Conservation (phyloP, 2,329 filamentous ascomycete species). For the Sarocladium kiliense region DNA sequence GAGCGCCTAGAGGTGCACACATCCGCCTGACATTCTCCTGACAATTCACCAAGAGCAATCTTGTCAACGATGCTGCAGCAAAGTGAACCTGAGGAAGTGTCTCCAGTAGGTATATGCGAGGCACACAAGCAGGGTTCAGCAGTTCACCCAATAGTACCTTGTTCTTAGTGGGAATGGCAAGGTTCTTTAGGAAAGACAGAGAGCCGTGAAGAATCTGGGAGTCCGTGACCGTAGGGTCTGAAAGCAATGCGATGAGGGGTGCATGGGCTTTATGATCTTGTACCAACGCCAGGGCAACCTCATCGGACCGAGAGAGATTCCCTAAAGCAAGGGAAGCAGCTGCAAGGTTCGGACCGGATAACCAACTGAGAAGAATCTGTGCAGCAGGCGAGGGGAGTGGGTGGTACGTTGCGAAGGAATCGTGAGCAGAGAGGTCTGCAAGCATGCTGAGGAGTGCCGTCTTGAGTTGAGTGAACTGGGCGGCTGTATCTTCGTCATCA, state of each 20-base stretch:
- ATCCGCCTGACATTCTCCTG: slow-evolving; percentile 46
- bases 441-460: slow-evolving; percentile 45
- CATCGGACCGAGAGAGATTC: slow-evolving; percentile 57
- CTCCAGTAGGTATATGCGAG: slow-evolving; percentile 49
- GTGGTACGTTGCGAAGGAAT: slow-evolving; percentile 37
- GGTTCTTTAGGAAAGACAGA: slow-evolving; percentile 59
- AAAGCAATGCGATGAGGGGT: slow-evolving; percentile 41
- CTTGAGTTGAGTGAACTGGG: slow-evolving; percentile 42
- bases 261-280: slow-evolving; percentile 32
- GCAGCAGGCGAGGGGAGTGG: slow-evolving; percentile 37
- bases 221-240: slow-evolving; percentile 33
- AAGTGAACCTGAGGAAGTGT: slow-evolving; percentile 53
- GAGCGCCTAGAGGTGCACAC: slow-evolving; percentile 30
- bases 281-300: slow-evolving; percentile 45
- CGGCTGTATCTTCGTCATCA: slow-evolving; percentile 39
- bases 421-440: slow-evolving; percentile 47
- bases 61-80: slow-evolving; percentile 51
- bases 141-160: slow-evolving; percentile 46
- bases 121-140: slow-evolving; percentile 39
- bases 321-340: slow-evolving; percentile 57
- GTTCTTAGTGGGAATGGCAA: slow-evolving; percentile 53
- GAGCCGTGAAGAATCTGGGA: slow-evolving; percentile 51
- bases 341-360: slow-evolving; percentile 31
- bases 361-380: slow-evolving; percentile 41
- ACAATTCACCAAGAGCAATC: slow-evolving; percentile 50